These are phyloP conservation scores for Penicillium sp. DNA, from an alignment of 2,329 filamentous ascomycete genomes.

Conservation along the genomic window DNA sequence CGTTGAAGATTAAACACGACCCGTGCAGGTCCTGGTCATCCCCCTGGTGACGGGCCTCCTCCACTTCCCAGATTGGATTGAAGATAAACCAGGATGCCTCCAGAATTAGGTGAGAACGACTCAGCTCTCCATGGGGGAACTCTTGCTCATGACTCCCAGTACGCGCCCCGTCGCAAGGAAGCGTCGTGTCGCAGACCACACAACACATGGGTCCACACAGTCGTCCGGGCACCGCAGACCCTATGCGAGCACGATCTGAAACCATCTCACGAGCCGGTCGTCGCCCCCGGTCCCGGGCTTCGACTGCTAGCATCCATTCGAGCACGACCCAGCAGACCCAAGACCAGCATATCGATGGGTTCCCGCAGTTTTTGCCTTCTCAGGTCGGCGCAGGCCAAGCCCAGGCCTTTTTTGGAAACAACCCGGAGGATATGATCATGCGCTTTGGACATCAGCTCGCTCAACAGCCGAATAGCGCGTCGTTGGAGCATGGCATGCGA, in stretches of 20 bases:
- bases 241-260: slow-evolving; percentile 40
- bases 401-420: slow-evolving; percentile 37
- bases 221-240: slow-evolving; percentile 41
- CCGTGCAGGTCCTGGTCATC: slow-evolving; percentile 19
- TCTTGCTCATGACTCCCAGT: slow-evolving; percentile 22
- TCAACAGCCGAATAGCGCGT: slow-evolving; percentile 34
- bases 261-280: slow-evolving; percentile 40
- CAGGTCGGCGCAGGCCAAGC: slow-evolving; percentile 33
- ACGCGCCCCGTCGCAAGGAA: slow-evolving; percentile 39
- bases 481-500: slow-evolving; percentile 38
- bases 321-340: slow-evolving; percentile 43
- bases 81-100: slow-evolving; percentile 18
- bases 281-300: slow-evolving; percentile 45
- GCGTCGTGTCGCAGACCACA: slow-evolving; percentile 36
- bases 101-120: slow-evolving; percentile 21
- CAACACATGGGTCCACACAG: slow-evolving; percentile 36
- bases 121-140: slow-evolving; percentile 2
- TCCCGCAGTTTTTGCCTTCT: slow-evolving; percentile 37
- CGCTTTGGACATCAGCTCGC: slow-evolving; percentile 43
- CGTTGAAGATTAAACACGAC: slow-evolving; percentile 5
- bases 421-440: slow-evolving; percentile 46
- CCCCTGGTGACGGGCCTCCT: slow-evolving; percentile 26
- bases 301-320: slow-evolving; percentile 48
- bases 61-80: slow-evolving; percentile 18
- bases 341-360: slow-evolving; percentile 41